phyloP scores from a whole-genome alignment of 257 asterid species.

The Ligustrum vulgare region DNA sequence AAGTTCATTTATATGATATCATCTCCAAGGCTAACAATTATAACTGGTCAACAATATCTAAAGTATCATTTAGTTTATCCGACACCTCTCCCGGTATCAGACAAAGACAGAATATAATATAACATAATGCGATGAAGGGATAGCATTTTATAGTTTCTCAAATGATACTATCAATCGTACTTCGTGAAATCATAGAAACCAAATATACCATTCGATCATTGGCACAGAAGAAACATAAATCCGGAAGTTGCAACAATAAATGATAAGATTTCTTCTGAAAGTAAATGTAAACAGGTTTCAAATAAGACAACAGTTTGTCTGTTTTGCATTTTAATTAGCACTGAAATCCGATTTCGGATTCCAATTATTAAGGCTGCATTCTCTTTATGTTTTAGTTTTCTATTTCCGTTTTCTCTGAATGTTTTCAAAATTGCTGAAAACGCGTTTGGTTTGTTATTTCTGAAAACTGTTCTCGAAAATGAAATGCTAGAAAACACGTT shows the following conservation, averaged over 20 bases:
- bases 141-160: background rate
- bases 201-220: background rate
- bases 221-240: background rate
- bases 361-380: too few species aligned
- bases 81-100: background rate
- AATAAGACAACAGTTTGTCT: background rate
- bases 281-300: background rate
- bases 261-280: background rate
- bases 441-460: too few species aligned
- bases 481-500: too few species aligned
- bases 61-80: background rate
- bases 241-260: background rate
- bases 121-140: background rate
- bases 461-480: too few species aligned
- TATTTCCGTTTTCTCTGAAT: too few species aligned
- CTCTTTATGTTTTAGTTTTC: too few species aligned
- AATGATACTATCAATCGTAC: background rate
- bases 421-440: too few species aligned
- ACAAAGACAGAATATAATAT: background rate
- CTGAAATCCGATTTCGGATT: slow-evolving; percentile 9
- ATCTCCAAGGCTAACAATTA: background rate
- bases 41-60: slow-evolving; percentile 6
- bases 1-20: slow-evolving; percentile 2
- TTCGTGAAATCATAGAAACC: background rate
- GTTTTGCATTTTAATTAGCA: background rate